Percentiles rank a stretch among this genome's conserved stretches.
phyloP scores from a whole-genome alignment of 2,329 filamentous ascomycete species.

The Fusarium graminum region DNA sequence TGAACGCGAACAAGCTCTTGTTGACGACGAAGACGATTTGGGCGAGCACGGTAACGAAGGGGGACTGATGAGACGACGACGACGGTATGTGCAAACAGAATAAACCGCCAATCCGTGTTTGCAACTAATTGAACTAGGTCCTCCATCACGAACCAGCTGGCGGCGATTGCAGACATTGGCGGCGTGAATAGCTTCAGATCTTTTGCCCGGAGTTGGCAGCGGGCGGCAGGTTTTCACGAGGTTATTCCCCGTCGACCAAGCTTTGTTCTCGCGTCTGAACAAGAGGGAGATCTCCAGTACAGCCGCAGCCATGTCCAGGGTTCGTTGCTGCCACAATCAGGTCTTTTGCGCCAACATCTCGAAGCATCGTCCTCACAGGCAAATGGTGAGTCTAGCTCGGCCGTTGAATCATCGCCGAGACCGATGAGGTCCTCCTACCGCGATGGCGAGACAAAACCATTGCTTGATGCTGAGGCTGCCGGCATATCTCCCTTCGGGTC shows the following conservation, averaged over 20 bases:
- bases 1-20: constrained; percentile 61
- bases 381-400: constrained; percentile 45
- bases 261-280: constrained; percentile 75
- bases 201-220: constrained; percentile 92
- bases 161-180: constrained; percentile 77
- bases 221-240: constrained; percentile 88
- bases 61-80: constrained; percentile 49
- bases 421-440: constrained; percentile 48
- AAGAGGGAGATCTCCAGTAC: constrained; percentile 55
- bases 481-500: constrained; percentile 49
- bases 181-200: constrained; percentile 95
- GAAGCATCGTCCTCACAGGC: constrained; percentile 53
- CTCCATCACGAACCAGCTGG: constrained; percentile 69
- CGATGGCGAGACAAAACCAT: constrained; percentile 63
- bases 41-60: constrained; percentile 49
- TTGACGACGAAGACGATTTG: constrained; percentile 56
- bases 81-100: constrained; percentile 46
- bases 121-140: constrained; percentile 57
- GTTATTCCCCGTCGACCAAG: constrained; percentile 84
- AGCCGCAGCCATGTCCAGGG: constrained; percentile 58
- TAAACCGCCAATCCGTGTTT: background rate
- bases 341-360: constrained; percentile 67
- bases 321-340: constrained; percentile 52
- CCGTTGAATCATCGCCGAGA: constrained; percentile 31
- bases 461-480: constrained; percentile 60